Conservation (phyloP, 2,329 filamentous ascomycete species). For the Colletotrichum ledebouriae region DNA sequence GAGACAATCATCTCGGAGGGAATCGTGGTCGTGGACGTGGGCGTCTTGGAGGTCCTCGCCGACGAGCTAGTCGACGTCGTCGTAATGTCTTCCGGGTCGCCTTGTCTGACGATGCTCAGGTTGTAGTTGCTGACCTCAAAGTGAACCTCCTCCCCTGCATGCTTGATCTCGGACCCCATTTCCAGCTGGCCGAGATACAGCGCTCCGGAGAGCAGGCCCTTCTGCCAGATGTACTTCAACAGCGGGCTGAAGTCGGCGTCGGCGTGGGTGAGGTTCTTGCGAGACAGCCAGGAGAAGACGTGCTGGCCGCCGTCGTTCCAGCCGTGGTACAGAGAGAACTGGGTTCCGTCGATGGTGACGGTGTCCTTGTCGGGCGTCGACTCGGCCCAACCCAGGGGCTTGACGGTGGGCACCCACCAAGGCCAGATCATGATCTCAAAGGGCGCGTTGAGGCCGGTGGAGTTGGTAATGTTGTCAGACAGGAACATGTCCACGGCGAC, state of each 20-base stretch:
- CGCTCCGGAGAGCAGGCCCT: slow-evolving; percentile 35
- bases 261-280: slow-evolving; percentile 34
- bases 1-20: slow-evolving; percentile 10
- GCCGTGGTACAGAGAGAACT: slow-evolving; percentile 38
- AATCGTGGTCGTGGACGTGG: neutral
- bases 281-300: slow-evolving; percentile 38
- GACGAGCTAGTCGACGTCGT: neutral
- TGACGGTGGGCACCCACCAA: slow-evolving; percentile 41
- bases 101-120: slow-evolving; percentile 36
- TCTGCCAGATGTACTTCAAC: slow-evolving; percentile 40
- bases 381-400: slow-evolving; percentile 38
- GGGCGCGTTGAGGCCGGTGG: slow-evolving; percentile 36
- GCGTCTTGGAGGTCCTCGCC: slow-evolving; percentile 1
- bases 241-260: slow-evolving; percentile 39
- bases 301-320: slow-evolving; percentile 41
- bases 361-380: slow-evolving; percentile 38
- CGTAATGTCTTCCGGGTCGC: slow-evolving; percentile 31
- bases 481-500: slow-evolving; percentile 41
- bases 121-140: slow-evolving; percentile 40
- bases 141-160: slow-evolving; percentile 31
- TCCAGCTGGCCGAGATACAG: slow-evolving; percentile 38
- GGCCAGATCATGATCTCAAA: slow-evolving; percentile 42
- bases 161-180: slow-evolving; percentile 39
- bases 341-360: slow-evolving; percentile 35
- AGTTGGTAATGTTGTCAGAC: slow-evolving; percentile 36